These are phyloP conservation scores for Mortierella sp. DNA, from an alignment of 371 early-diverging fungal genomes.

Conservation along the genomic window DNA sequence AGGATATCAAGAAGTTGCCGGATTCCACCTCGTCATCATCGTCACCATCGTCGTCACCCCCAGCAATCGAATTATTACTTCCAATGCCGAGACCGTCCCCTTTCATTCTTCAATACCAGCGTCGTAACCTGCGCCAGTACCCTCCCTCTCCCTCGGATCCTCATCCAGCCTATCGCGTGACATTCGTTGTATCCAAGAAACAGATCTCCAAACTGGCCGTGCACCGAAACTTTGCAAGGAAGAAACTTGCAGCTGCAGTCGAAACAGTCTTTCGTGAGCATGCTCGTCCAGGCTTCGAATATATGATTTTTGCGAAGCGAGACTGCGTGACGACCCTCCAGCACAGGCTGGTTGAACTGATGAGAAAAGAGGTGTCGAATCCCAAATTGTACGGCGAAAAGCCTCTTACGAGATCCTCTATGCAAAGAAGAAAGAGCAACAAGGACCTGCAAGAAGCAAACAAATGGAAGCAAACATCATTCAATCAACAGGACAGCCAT, in stretches of 20 bases:
- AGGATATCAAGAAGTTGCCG: neutral
- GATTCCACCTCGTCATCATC: neutral
- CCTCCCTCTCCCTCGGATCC: constrained; percentile 11
- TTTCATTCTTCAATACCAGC: constrained; percentile 16
- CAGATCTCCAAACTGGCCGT: constrained; percentile 24
- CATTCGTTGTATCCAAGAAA: constrained; percentile 37
- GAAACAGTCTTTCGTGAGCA: constrained; percentile 31
- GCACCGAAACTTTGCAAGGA: constrained; percentile 26
- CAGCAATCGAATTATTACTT: neutral
- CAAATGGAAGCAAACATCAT: too few species aligned
- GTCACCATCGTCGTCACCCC: neutral
- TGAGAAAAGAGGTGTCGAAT: constrained; percentile 13
- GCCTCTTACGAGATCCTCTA: neutral
- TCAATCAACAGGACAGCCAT: too few species aligned
- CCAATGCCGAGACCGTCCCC: constrained; percentile 15
- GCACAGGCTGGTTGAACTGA: constrained; percentile 7
- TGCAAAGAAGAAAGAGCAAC: neutral
- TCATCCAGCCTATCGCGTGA: constrained; percentile 35
- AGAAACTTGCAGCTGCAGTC: constrained; percentile 33
- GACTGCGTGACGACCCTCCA: constrained; percentile 19
- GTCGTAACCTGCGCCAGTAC: constrained; percentile 16
- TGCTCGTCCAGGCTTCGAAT: constrained; percentile 40
- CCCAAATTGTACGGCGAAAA: constrained; percentile 24
- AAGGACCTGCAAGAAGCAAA: neutral
- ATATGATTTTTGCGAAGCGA: constrained; percentile 32